Base-by-base conservation (phyloP, 768 basidiomycete species). In the Leucosporidium yakuticum region DNA sequence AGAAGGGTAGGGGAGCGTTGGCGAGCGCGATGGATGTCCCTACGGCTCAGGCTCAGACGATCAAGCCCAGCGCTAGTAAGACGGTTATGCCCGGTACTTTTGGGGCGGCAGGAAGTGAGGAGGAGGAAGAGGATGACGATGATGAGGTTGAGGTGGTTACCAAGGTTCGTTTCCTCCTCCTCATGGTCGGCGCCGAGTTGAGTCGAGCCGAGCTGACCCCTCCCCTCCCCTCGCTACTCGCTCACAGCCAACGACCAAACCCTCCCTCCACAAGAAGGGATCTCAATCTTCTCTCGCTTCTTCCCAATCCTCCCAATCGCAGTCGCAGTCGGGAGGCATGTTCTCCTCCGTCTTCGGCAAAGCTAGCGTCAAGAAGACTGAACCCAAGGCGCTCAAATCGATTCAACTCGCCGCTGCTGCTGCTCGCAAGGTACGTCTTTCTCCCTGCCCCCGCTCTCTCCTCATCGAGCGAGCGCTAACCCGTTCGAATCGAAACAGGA, bases 401-500 rank as follows among this genome's bases (percentile, higher is more conserved):
- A 77, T 92, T 36, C 88, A 90, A 75, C 83, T 87, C 68, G 91
- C 92, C 21, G 88, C 90, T 0, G 84, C 84, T 23, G 89, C 86
- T 4, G 91, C 90, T 4, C 94, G 91, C 81, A 95, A 88, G 87
- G 93, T 92, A 23, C n/a, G 81, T 75, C 15, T 8, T 7, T 15
- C 34, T 44, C 20, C n/a, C n/a, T n/a, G n/a, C n/a, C n/a, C n/a
- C n/a, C n/a, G n/a, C 51, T 1, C 58, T 6, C 63, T 34, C 48
- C 56, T 44, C 34, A 44, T 29, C n/a, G 53, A 56, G 69, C 29
- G 63, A 31, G 23, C 39, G 60, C 61, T 36, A 17, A 39, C 39
- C 55, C 6, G 11, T 8, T 55, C 29, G 32, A 31, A 47, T 50
- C 11, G 32, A 53, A 60, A 31, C 75, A 96, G 94, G 90, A 94